Conservation (phyloP, 768 basidiomycete species). For the Clitopilus hobsonii region DNA sequence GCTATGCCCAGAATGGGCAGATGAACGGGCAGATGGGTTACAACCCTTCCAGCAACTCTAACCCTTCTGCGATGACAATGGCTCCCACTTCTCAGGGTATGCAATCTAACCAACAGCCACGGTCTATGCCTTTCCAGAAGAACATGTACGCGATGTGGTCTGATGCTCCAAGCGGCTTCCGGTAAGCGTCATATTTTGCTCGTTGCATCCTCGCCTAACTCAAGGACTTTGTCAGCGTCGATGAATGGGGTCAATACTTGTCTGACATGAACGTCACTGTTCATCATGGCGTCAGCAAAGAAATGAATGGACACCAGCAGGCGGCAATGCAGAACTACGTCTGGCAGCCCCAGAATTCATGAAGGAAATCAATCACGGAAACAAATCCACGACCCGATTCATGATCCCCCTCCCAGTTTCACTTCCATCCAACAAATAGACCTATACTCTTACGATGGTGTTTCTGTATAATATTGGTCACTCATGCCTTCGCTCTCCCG, state of each 20-base stretch:
- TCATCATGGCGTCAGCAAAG: not conserved
- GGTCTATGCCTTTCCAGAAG: constrained; percentile 5
- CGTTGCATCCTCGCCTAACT: not conserved
- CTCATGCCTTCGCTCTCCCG: not conserved
- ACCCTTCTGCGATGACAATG: not conserved
- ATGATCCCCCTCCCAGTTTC: too few species aligned
- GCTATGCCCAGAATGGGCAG: not conserved
- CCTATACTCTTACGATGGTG: not conserved
- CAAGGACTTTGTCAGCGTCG: constrained; percentile 21
- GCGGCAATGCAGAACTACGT: not conserved
- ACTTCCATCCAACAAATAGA: too few species aligned
- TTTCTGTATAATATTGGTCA: not conserved
- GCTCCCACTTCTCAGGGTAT: not conserved
- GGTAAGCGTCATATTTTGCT: constrained; percentile 34
- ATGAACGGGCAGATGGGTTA: constrained; percentile 1
- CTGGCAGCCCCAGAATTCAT: not conserved
- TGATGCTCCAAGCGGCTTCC: constrained; percentile 53
- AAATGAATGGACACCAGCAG: not conserved
- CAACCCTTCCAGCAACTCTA: constrained; percentile 20
- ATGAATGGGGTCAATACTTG: constrained; percentile 40
- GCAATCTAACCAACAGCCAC: constrained; percentile 7
- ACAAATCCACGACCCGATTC: too few species aligned
- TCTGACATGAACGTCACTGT: constrained; percentile 26
- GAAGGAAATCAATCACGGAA: too few species aligned
- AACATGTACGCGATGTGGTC: constrained; percentile 67